Base-by-base conservation (phyloP, 140 eudicot genomes). In the Anethum foeniculum region DNA sequence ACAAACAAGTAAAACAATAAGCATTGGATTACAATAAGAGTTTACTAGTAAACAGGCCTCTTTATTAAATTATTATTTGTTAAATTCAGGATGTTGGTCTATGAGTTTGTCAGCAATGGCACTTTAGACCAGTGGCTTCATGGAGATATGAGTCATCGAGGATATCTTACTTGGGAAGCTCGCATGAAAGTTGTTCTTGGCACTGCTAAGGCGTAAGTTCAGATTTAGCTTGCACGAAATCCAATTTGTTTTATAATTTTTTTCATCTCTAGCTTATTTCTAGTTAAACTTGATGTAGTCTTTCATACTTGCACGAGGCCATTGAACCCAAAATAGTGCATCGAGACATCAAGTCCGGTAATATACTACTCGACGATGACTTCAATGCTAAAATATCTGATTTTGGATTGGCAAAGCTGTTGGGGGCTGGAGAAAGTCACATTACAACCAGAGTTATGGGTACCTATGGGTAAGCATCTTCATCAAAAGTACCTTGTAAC, bases 271-370 rank as follows among this genome's bases (percentile, higher is more conserved):
- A 71, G 7, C 68, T 64, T 36, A 68, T 48, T 60, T 49, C 34
- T 36, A 58, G 71, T 18, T 11, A 60, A 34, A 65, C 23, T 3
- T 46, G 32, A 71, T 71, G 30, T 90, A 94, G 98, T 56, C 89
- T 92, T 67, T 91, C 97, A 0, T 94, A 94, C 85, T 83, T 94
- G 81, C 98, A 94, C 9, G 98, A 94, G 84, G 96, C 97, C 51
- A 90, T 94, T 58, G 98, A 94, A 85, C 98, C 97, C 36, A 94
- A 94, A 84, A 97, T 94, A 71, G 98, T 94, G 71, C 98, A 94
- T 69, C 88, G 98, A 71, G 98, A 94, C 82, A 89, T 92, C 46
- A 94, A 94, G 80, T 90, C 98, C 0, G 92, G 98, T 87, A 94
- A 94, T 87, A 94, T 94, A 80, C 77, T 94, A 77, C 79, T 94